These are phyloP conservation scores for Fusarium acutatum DNA, from an alignment of 2,329 filamentous ascomycete species.

Conservation along the genomic window DNA sequence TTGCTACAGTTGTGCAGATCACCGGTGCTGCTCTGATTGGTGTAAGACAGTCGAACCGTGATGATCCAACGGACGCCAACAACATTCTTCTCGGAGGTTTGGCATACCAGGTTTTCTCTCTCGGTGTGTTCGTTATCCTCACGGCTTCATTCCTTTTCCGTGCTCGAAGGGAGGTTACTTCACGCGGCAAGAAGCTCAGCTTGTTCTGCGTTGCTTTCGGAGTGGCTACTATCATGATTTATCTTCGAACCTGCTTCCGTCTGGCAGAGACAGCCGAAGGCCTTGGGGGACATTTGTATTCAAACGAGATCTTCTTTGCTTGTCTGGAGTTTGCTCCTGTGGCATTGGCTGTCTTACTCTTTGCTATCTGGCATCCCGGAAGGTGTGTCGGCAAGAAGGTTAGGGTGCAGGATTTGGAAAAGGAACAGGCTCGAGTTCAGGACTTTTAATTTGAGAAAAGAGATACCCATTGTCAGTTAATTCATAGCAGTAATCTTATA, in stretches of 20 bases:
- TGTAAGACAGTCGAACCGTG: constrained; percentile 54
- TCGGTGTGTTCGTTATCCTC: constrained; percentile 58
- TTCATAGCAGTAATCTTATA: background rate
- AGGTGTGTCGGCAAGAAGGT: constrained; percentile 42
- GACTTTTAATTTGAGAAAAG: constrained; percentile 23
- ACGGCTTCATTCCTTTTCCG: constrained; percentile 52
- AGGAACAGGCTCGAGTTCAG: background rate
- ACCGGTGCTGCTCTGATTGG: constrained; percentile 64
- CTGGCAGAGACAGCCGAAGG: constrained; percentile 64
- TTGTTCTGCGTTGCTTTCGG: constrained; percentile 54
- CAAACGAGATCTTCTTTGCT: constrained; percentile 62
- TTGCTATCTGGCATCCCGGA: constrained; percentile 48
- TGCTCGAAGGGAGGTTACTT: constrained; percentile 42
- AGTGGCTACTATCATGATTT: constrained; percentile 57
- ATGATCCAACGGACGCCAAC: constrained; percentile 61
- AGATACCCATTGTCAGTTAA: background rate
- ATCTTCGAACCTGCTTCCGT: constrained; percentile 62
- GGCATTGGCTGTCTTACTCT: constrained; percentile 56
- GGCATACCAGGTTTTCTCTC: constrained; percentile 62
- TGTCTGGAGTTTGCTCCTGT: constrained; percentile 64
- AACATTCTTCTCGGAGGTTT: constrained; percentile 65
- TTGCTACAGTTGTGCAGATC: constrained; percentile 63
- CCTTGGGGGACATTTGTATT: constrained; percentile 54
- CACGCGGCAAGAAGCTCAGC: constrained; percentile 41
- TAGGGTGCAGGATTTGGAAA: constrained; percentile 27